Evolutionary conservation across 2,329 filamentous ascomycete genomes (phyloP), one percentile per base, ranked within the genome.

Genomic region (Fusarium buharicum): DNA sequence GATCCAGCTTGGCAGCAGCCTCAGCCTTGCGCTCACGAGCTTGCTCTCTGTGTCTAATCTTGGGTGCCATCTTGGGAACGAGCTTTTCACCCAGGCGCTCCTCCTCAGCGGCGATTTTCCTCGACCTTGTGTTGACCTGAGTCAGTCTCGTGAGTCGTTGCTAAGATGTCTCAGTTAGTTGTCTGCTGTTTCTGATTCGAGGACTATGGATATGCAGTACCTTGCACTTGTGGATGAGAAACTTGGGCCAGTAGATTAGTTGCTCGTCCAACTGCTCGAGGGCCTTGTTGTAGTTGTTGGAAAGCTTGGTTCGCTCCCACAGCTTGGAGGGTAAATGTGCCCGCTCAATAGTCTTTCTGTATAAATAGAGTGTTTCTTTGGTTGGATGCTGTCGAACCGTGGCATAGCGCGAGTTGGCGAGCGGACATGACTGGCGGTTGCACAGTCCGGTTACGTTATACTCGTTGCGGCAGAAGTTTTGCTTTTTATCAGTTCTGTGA

Each of bases 381-480:
- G 77, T 88, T 80, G 93, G 90, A 72, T 96, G 88, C 50, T 91
- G 86, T 66, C 94, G 90, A 59, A 98, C 88, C 9, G 94, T 98
- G 59, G 94, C 94, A 82, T 98, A 97, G 59, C 93, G 87, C 34
- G 89, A 91, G 80, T 97, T 97, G 67, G 93, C 92, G 54, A 97
- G 86, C 3, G 93, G 93, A 75, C 93, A 97, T 50, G 91, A 92
- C 76, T 97, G 92, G 55, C 92, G 85, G 74, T 91, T 93, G 80
- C 91, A 95, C 62, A 94, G 85, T 51, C 91, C 90, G 12, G 86
- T 90, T 46, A 93, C 89, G 75, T 96, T 96, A 84, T 93, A 90
- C 79, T 94, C 93, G 78, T 97, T 97, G 76, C 94, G 90, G 79
- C 95, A 99, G 79, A 98, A 99, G 71, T 88, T 97, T 76, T 95